phyloP scores from a whole-genome alignment of 2,329 filamentous ascomycete genomes.

The Colletotrichum tabaci region DNA sequence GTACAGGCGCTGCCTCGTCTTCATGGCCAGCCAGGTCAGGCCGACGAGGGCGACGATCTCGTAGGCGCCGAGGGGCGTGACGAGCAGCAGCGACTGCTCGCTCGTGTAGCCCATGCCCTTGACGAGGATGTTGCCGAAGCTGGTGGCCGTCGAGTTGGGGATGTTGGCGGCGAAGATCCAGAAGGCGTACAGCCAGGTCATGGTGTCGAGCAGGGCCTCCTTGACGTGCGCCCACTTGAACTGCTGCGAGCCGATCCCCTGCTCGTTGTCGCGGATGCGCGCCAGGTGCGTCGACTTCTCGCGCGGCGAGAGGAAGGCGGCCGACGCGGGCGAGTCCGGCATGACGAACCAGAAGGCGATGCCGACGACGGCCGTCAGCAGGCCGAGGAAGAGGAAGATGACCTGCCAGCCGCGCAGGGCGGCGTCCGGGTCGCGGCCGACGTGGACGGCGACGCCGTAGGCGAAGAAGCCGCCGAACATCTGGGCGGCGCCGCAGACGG shows the following conservation, averaged over 20 bases:
- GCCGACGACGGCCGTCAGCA: constrained; percentile 65
- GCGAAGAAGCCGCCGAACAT: constrained; percentile 58
- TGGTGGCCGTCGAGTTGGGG: constrained; percentile 51
- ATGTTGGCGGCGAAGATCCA: constrained; percentile 48
- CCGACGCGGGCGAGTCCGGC: constrained; percentile 58
- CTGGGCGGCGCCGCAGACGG: constrained; percentile 63
- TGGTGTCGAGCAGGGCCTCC: constrained; percentile 48
- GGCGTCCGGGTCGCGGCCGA: constrained; percentile 52
- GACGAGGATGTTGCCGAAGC: constrained; percentile 60
- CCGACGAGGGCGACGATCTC: constrained; percentile 71
- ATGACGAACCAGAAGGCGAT: constrained; percentile 65
- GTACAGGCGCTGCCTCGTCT: constrained; percentile 55
- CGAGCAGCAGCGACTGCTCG: constrained; percentile 75
- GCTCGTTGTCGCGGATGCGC: constrained; percentile 74
- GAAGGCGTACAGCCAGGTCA: constrained; percentile 48
- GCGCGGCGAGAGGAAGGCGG: constrained; percentile 66
- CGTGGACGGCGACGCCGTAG: constrained; percentile 65
- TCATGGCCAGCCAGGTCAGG: constrained; percentile 43
- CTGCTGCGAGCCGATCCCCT: constrained; percentile 79
- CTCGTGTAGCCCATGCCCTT: constrained; percentile 74
- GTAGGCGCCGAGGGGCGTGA: constrained; percentile 75
- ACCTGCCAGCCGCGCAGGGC: constrained; percentile 77
- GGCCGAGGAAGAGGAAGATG: constrained; percentile 67
- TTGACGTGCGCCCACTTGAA: constrained; percentile 74
- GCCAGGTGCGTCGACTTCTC: constrained; percentile 60